Percentiles rank a stretch among this genome's conserved stretches.
Evolutionary conservation across 495 filamentous ascomycete genomes (phyloP).

Genomic region (Hypomontagnella monticulosa): DNA sequence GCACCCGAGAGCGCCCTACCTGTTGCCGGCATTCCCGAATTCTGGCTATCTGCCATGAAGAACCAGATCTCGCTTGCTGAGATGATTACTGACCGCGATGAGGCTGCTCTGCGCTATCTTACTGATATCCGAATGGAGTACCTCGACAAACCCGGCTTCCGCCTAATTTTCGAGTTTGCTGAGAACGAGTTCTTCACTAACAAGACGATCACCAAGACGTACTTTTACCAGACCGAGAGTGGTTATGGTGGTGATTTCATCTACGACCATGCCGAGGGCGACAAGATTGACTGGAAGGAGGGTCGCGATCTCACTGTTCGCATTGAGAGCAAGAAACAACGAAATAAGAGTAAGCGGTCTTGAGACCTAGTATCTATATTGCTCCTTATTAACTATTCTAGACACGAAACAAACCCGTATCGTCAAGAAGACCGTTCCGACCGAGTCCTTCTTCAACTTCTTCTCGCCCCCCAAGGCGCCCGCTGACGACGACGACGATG

Average conservation of each 20-base stretch:
- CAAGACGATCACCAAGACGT: slow-evolving; percentile 97
- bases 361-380: background rate
- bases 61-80: slow-evolving; percentile 96
- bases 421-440: slow-evolving; percentile 98
- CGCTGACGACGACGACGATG: slow-evolving; percentile 76
- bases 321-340: slow-evolving; percentile 98
- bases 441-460: slow-evolving; percentile 99
- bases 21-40: slow-evolving; percentile 89
- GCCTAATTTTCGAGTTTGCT: slow-evolving; percentile 94
- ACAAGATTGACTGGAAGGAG: slow-evolving; percentile 97
- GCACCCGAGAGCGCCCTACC: slow-evolving; percentile 54
- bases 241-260: slow-evolving; percentile 99
- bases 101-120: slow-evolving; percentile 89
- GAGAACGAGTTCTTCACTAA: slow-evolving; percentile 97
- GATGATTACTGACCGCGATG: slow-evolving; percentile 97
- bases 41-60: slow-evolving; percentile 99
- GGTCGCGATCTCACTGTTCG: slow-evolving; percentile 93
- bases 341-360: slow-evolving; percentile 91
- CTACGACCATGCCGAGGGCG: slow-evolving; percentile 97
- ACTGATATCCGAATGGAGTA: slow-evolving; percentile 99
- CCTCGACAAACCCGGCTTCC: slow-evolving; percentile 96
- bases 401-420: slow-evolving; percentile 99
- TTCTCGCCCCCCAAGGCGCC: slow-evolving; percentile 95
- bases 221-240: slow-evolving; percentile 99
- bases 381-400: slow-evolving; percentile 54